phyloP scores from a whole-genome alignment of 192 early-diverging fungal species.

The Coemansia sp. region DNA sequence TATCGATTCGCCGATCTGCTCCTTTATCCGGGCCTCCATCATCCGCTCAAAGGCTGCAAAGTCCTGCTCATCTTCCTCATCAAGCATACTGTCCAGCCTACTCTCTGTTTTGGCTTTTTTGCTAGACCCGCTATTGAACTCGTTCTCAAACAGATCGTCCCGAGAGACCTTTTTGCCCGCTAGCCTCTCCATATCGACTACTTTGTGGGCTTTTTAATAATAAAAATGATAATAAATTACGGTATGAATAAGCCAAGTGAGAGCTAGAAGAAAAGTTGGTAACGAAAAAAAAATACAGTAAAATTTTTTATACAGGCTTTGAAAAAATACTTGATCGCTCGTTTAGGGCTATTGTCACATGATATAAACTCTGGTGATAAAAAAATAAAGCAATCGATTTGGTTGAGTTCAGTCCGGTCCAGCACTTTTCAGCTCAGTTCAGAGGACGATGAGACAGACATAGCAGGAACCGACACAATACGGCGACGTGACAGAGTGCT shows the following conservation, averaged over 20 bases:
- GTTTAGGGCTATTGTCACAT: constrained; percentile 18
- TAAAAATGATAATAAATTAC: no score
- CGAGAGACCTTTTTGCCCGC: constrained; percentile 39
- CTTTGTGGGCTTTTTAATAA: neutral
- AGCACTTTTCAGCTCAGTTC: neutral
- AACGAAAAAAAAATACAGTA: neutral
- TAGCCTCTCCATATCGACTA: constrained; percentile 2
- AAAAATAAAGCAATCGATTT: no score
- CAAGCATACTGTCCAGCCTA: neutral
- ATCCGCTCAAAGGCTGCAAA: constrained; percentile 42
- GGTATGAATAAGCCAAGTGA: no score
- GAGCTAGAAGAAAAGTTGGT: neutral
- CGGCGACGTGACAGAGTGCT: constrained; percentile 41
- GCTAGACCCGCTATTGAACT: neutral
- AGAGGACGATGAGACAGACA: neutral
- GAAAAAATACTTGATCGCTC: neutral
- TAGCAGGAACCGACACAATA: constrained; percentile 20
- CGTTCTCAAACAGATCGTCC: constrained; percentile 32
- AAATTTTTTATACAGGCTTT: neutral
- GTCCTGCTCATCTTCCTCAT: constrained; percentile 23
- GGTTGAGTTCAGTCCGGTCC: neutral
- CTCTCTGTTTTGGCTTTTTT: neutral
- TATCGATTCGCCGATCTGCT: neutral
- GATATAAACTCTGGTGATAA: neutral
- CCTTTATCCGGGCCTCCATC: constrained; percentile 36